Percentiles rank a stretch among this genome's conserved stretches.
Evolutionary conservation across 73 alveolate genomes (phyloP).

Genomic region (Paramecium bursaria): DNA sequence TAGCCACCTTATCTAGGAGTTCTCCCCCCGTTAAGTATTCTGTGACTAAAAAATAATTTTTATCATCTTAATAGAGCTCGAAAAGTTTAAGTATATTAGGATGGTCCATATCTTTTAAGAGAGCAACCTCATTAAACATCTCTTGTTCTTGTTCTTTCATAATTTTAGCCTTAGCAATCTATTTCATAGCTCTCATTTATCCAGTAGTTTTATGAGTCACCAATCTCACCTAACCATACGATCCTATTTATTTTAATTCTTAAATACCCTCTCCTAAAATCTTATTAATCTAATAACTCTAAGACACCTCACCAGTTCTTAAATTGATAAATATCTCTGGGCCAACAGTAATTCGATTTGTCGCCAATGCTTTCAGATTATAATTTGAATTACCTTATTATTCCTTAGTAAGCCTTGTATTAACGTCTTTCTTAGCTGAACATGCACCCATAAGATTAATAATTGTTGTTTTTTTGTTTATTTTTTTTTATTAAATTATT

Average conservation of each 20-base stretch:
- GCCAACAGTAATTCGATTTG: constrained; percentile 19
- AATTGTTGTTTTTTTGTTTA: too few relatives aligned
- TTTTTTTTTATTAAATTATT: too few relatives aligned
- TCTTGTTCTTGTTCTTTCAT: constrained; percentile 34
- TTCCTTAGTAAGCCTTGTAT: neutral
- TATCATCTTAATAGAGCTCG: constrained; percentile 69
- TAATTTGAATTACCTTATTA: neutral
- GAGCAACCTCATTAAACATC: constrained; percentile 53
- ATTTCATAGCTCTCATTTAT: constrained; percentile 36
- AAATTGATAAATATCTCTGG: constrained; percentile 44
- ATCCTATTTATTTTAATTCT: neutral
- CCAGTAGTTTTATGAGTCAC: constrained; percentile 21
- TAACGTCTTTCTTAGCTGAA: neutral
- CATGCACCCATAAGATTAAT: constrained; percentile 68
- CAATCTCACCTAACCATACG: constrained; percentile 53
- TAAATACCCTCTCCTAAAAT: constrained; percentile 49
- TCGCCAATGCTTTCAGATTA: constrained; percentile 1
- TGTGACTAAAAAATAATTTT: constrained; percentile 68
- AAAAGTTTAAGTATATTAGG: constrained; percentile 67
- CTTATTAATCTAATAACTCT: constrained; percentile 17
- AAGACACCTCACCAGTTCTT: constrained; percentile 20
- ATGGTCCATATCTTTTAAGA: constrained; percentile 68
- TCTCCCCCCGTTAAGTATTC: constrained; percentile 89
- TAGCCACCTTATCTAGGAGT: constrained; percentile 78
- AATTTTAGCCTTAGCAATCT: constrained; percentile 21